Base-by-base conservation (phyloP, 768 basidiomycete genomes). In the Naganishia kalamii region DNA sequence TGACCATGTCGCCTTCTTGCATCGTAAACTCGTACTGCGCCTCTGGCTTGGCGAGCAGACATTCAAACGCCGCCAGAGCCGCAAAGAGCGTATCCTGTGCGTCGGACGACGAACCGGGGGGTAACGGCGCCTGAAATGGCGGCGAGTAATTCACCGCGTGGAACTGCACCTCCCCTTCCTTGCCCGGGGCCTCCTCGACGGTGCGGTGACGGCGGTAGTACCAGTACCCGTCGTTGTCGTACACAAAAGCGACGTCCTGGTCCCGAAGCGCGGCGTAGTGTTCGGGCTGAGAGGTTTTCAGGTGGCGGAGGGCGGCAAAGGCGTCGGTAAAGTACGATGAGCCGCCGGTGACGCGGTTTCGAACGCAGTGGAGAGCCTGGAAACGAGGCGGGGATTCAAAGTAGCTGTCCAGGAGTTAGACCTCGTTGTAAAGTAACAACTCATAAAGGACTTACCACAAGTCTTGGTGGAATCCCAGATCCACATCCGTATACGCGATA, bases 401-500 rank as follows among this genome's bases (percentile, higher is more conserved):
- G 78, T 97, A 96, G 60, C 92, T 93, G 72, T 4, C 1, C 13
- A 5, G 60, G 59, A 17, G 13, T 33, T 12, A 27, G 19, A 4
- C 12, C 8, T 6, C 8, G n/a, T 23, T 17, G 27, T 35, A 68
- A 5, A 46, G 41, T 17, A 27, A 43, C 51, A 60, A 21, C 37
- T 54, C 60, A 29, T 21, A 41, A 17, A 0, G 40, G 12, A 82
- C 90, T 69, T 73, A 93, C 91, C 88, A 79, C 0, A 98, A 80
- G 79, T 98, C 94, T 88, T 90, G 90, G 72, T 97, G 93, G 23
- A 93, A 74, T 0, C 88, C 93, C 10, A 99, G 81, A 70, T 89
- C 83, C 27, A 96, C 81, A 75, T 92, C 86, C 13, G 94, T 99
- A 75, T 96, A 97, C 3, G 94, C 94, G 63, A 99, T 91, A 76